Evolutionary conservation across 2,329 filamentous ascomycete species (phyloP), one percentile per base, ranked within the genome.

Genomic region (Magnaporthales sp.): DNA sequence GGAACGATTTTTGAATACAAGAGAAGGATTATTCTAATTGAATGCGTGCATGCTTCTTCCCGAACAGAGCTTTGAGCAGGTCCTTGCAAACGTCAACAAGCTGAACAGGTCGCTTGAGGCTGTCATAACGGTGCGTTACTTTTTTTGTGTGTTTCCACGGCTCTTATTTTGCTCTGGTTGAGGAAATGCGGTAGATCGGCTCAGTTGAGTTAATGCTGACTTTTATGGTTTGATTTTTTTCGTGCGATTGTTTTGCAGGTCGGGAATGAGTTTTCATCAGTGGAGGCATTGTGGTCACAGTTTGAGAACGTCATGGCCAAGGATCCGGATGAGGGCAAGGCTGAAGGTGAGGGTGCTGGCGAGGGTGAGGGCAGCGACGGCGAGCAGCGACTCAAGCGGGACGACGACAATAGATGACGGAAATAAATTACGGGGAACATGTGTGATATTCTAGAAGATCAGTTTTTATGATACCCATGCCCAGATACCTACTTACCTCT

Each of bases 281-380:
- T 99, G 60, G 95, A 99, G 77, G 93, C 92, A 31, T 84, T 99
- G 19, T 99, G 95, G 95, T 96, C 91, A 54, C 92, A 96, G 74
- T 98, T 99, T 74, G 95, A 99, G 80, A 91, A 89, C 71, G 93
- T 98, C 72, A 98, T 97, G 93, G 91, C 87, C 9, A 91, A 90
- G 73, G 63, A 72, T 46, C 68, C 69, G 65, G 73, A 73, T 19
- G 76, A 75, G 31, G 72, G 70, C n/a, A 71, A 75, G 54, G 72
- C 74, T 2, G 70, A 74, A 22, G 73, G 70, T 13, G 71, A 73
- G 19, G 69, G 30, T 15, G 61, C 61, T 15, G 29, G 58, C n/a
- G 63, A 62, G 51, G 62, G 31, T 7, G 54, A 66, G 8, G 51
- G 29, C 7, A 24, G 51, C 10, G n/a, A 30, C 38, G 56, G 30